These are phyloP conservation scores for Lactarius tabidus DNA, from an alignment of 768 basidiomycete genomes.

Conservation along the genomic window DNA sequence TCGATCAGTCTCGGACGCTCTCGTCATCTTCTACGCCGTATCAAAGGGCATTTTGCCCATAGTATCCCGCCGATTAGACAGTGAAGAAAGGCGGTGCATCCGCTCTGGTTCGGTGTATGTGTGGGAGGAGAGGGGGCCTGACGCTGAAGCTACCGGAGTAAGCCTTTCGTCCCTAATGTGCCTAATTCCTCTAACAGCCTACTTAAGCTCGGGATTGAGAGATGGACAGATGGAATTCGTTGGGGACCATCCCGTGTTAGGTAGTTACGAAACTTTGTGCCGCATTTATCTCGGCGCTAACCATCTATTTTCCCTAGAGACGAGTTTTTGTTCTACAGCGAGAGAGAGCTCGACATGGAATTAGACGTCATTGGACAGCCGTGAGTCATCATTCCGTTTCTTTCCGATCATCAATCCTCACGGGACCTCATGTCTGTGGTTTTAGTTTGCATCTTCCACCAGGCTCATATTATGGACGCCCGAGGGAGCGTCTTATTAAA, in stretches of 20 bases:
- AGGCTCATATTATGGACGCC: constrained; percentile 29
- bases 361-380: constrained; percentile 26
- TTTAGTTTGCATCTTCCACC: constrained; percentile 26
- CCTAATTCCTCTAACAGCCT: not conserved
- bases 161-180: not conserved
- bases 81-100: constrained; percentile 68
- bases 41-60: constrained; percentile 53
- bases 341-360: constrained; percentile 46
- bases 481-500: constrained; percentile 58
- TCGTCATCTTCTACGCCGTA: constrained; percentile 73
- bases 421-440: constrained; percentile 27
- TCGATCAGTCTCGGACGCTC: constrained; percentile 61
- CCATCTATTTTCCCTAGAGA: constrained; percentile 29
- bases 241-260: constrained; percentile 79
- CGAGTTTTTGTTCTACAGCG: constrained; percentile 78
- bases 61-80: constrained; percentile 67
- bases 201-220: constrained; percentile 64
- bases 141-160: constrained; percentile 63
- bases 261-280: constrained; percentile 39
- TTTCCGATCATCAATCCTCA: constrained; percentile 9
- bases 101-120: constrained; percentile 72
- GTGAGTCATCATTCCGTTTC: constrained; percentile 6
- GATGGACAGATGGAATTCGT: constrained; percentile 68
- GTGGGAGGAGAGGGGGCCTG: constrained; percentile 77
- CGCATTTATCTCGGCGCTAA: not conserved